Evolutionary conservation across 163 green algal genomes (phyloP), one percentile per base, ranked within the genome.

Genomic region (Chlorella variabilis): DNA sequence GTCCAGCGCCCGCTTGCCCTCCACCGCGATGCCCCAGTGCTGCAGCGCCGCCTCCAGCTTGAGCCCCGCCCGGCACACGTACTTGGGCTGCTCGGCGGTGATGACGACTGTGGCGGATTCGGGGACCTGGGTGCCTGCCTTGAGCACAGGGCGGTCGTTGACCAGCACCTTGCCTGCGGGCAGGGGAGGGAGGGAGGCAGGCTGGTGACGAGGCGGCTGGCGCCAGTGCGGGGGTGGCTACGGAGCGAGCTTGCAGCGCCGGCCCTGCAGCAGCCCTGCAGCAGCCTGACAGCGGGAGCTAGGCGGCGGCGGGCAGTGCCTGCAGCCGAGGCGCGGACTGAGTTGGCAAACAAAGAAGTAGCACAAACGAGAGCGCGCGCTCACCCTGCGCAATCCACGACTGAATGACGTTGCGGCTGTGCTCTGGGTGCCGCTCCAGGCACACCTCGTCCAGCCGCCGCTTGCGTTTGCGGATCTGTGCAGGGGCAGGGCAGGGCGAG

Each of bases 21-120:
- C 84, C 20, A 94, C 92, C 78, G 97, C 78, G 1, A 83, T 77
- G 54, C 51, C 39, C 80, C 97, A 99, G 39, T 93, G 81, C 25
- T 93, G 80, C 67, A 99, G 83, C 11, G 96, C 96, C 27, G 87
- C 90, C 77, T 99, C 96, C 65, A 99, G 89, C 87, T 99, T 99
- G 36, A 94, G 85, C 0, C 96, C 96, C 23, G 91, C 96, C 25
- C 86, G 77, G 76, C 87, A 94, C 56, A 96, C 94, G 90, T 83
- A 98, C 86, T 85, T 90, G 25, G 91, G 91, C 73, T 80, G 73
- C 70, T 63, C 31, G 23, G 92, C 96, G 3, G 74, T 86, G 17
- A 98, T 89, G 3, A 81, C 62, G 1, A 98, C 87, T 13, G 79
- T 34, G 15, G 91, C 88, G 23, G 41, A 41, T 11, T 75, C 42